phyloP scores from a whole-genome alignment of 179 eudicot species.

The Drosera spatulata region DNA sequence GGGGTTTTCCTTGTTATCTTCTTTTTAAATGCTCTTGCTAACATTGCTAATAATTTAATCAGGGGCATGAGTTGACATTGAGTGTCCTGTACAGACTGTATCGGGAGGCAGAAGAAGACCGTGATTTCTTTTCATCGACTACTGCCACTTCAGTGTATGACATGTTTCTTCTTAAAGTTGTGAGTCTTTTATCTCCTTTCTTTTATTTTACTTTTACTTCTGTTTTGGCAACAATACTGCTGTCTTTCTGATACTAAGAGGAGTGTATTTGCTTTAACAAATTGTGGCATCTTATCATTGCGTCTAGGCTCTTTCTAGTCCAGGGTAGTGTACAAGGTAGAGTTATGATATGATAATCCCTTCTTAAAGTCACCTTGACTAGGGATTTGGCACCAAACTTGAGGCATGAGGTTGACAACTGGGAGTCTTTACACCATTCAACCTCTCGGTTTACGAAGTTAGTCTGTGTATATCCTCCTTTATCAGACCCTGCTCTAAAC shows the following conservation, averaged over 20 bases:
- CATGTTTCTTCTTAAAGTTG: conserved; percentile 80
- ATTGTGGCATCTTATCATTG: no score
- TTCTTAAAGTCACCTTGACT: no score
- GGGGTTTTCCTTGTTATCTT: background rate
- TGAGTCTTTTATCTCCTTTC: conserved; percentile 16
- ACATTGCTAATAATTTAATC: conserved; percentile 19
- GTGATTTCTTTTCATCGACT: conserved; percentile 76
- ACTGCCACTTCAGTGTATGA: conserved; percentile 87
- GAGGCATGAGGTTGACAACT: no score
- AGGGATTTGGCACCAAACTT: no score
- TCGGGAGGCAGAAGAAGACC: conserved; percentile 93
- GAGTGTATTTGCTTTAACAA: conserved; percentile 3
- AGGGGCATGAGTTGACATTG: conserved; percentile 97
- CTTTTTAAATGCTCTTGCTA: conserved; percentile 2
- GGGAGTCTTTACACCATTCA: no score
- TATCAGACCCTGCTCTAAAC: no score
- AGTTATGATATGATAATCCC: no score
- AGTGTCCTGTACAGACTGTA: conserved; percentile 83
- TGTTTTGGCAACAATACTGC: background rate
- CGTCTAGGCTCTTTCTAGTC: no score
- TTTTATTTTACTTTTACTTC: background rate
- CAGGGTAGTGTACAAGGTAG: no score
- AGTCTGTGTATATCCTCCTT: no score
- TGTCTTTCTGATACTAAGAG: background rate
- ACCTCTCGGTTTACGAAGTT: no score